phyloP scores from a whole-genome alignment of 2,329 filamentous ascomycete species.

The Aaosphaeria pasadenensis region DNA sequence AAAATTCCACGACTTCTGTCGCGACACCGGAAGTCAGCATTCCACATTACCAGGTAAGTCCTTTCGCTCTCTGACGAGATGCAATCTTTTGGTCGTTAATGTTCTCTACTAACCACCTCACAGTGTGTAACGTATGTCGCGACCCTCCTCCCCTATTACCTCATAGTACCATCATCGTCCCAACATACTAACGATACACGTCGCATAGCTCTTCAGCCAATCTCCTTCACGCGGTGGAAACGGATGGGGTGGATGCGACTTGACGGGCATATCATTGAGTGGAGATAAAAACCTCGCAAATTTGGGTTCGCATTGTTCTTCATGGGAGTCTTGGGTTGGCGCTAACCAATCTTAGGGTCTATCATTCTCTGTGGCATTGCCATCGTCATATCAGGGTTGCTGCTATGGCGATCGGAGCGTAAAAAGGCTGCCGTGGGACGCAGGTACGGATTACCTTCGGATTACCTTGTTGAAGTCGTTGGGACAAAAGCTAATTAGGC shows the following conservation, averaged over 20 bases:
- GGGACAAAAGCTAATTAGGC: not conserved
- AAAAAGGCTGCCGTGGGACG: constrained; percentile 93
- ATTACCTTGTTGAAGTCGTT: not conserved
- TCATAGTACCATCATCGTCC: too few species aligned
- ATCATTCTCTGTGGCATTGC: constrained; percentile 79
- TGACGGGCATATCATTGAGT: constrained; percentile 72
- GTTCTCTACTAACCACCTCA: constrained; percentile 15
- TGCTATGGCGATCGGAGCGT: constrained; percentile 77
- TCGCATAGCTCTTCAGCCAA: constrained; percentile 61
- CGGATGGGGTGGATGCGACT: constrained; percentile 67
- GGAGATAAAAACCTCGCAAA: constrained; percentile 70
- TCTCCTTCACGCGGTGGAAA: constrained; percentile 57
- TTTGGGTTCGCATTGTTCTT: constrained; percentile 60
- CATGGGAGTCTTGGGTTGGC: constrained; percentile 21
- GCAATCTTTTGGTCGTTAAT: not conserved
- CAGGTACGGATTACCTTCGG: constrained; percentile 56
- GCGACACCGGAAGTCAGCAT: constrained; percentile 44
- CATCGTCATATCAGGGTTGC: constrained; percentile 63
- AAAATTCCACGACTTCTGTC: constrained; percentile 47
- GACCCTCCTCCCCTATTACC: not conserved
- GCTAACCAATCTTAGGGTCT: constrained; percentile 58
- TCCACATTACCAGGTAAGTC: constrained; percentile 40
- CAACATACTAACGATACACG: constrained; percentile 11
- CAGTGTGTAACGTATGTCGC: constrained; percentile 49
- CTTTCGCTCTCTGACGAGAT: constrained; percentile 9